Evolutionary conservation across 129 eudicot species (phyloP), one percentile per base, ranked within the genome.

Genomic region (Flaveria brownii): DNA sequence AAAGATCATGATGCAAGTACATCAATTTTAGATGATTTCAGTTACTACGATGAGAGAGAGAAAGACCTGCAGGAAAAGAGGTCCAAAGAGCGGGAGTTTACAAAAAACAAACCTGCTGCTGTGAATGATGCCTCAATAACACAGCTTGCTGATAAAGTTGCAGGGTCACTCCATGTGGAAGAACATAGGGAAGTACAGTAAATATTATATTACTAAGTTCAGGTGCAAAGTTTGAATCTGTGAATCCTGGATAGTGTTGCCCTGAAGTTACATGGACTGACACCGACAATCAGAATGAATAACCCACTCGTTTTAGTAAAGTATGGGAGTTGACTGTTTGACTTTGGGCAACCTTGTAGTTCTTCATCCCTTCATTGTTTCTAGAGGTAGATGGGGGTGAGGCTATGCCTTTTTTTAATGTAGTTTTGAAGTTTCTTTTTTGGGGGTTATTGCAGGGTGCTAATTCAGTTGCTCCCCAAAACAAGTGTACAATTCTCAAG

Each of bases 1-100:
- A 91, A 91, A 83, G 87, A 83, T 4, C 84, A 88, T 70, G 95
- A 87, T 9, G 90, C 95, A n/a, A 88, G 84, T 36, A 83, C 90
- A 3, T 86, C 92, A 5, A 82, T 91, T 20, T 76, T 91, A 17
- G 97, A 91, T 50, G 97, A 91, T 82, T 91, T 91, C 61, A 65
- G 80, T 54, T 91, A 70, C 76, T 91, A 91, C 63, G 88, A 91
- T 75, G 95, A 91, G 83, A 82, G 87, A 42, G 97, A 91, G 90
- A 91, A 86, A 76, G 81, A 77, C 52, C 73, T 85, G 87, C 83
- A 86, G 80, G 95, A 91, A 65, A 91, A 84, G 86, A 88, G 79
- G 87, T 83, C 86, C 25, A 88, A 86, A 69, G 91, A 91, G 74
- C 73, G 71, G 61, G 86, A 73, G 47, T 56, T 83, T 83, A 75